Base-by-base conservation (phyloP, 106 monocot genomes). In the Allium cepa region DNA sequence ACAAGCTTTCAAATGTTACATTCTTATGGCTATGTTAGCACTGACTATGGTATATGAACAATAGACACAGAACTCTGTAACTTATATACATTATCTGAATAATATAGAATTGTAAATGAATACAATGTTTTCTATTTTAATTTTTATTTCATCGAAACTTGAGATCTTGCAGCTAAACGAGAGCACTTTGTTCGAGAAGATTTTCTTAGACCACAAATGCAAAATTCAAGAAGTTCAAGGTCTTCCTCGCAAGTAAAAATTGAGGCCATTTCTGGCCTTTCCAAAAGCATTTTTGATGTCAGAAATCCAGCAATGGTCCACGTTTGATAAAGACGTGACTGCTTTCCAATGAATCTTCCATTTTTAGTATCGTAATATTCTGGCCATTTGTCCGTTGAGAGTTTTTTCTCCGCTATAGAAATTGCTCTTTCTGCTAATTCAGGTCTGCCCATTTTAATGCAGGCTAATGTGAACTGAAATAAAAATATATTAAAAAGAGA, bases 171-270 rank as follows among this genome's bases (percentile, higher is more conserved):
- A 8, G 88, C 83, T 14, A 64, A 66, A 22, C 88, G 78, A 8
- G 89, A 93, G 70, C 93, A 93, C 72, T 84, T 86, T 53, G 69
- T 80, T 12, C 88, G 72, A 1, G 81, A 67, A 51, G 69, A 79
- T 70, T 87, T 89, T 66, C 76, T 80, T 59, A 85, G 51, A 10
- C 78, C 71, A 69, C 82, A 89, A 14, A 82, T 75, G 26, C 87
- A 90, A 49, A 79, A 82, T 75, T 90, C 79, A 2, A 89, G 79
- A 72, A 94, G 86, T 61, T 90, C 86, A 0, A 90, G 74, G 57
- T 95, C 95, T 72, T 95, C 95, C 11, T 95, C 95, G 17, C 85
- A 91, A 22, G 82, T 91, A 72, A 95, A 73, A 52, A 91, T 78
- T 11, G 81, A 57, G 46, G 88, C 88, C 70, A 86, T 53, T 46